Base-by-base conservation (phyloP, 148 eudicot species). In the Polygonum aviculare region DNA sequence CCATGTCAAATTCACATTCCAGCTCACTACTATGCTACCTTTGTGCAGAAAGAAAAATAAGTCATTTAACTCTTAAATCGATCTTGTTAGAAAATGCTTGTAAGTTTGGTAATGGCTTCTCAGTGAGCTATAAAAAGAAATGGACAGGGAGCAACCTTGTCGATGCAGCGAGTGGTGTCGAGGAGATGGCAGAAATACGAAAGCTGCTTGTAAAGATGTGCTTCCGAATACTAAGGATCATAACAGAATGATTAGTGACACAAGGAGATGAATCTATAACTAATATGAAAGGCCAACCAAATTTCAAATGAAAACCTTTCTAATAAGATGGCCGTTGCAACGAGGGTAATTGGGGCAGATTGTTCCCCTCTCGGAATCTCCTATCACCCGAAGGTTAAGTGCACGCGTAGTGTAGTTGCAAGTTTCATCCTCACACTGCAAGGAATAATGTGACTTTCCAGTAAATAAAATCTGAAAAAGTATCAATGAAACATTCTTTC, bases 351-450 rank as follows among this genome's bases (percentile, higher is more conserved):
- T 93, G 75, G 98, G 98, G 85, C 99, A 96, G 69, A 88, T 77
- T 21, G 98, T 91, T 83, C 99, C 99, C 87, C 90, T 85, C 79
- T 93, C 97, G n/a, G 93, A 89, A 77, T 96, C 98, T 45, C 99
- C 99, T 57, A 93, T 18, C 57, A 85, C 94, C 65, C 95, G 89
- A 78, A 96, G 80, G 81, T 93, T 96, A 78, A 96, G 74, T 72
- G 90, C 82, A 40, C 99, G 93, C 14, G 97, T 91, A 12, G 90
- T 84, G 80, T 93, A 90, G 41, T 93, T 96, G 92, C 99, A 96
- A 78, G 98, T 93, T 81, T 93, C 99, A 79, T 96, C 99, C 76
- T 96, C 99, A 77, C 99, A 96, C 99, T 96, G 79, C 74, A 77
- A 76, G 16, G 51, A 76, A 79, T 26, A 35, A 12, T 5, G 44